Evolutionary conservation across 305 asterid genomes (phyloP), one percentile per base, ranked within the genome.

Genomic region (Fraxinus latifolia): DNA sequence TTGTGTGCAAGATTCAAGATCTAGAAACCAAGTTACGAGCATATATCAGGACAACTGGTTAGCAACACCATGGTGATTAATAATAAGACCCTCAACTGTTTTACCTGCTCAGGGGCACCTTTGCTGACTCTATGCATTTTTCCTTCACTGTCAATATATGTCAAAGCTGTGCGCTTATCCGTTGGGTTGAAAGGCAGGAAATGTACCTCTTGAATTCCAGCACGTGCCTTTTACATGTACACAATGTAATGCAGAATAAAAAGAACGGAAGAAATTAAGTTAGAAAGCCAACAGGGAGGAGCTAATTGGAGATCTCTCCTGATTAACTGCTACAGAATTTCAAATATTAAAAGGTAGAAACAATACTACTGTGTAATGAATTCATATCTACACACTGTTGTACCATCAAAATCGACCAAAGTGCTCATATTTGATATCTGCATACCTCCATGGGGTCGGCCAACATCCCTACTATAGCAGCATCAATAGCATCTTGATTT

Each of bases 401-500:
- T 21, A 82, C 11, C 9, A 34, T 36, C 37, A 55, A 73, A 58
- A 62, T 8, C 15, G 0, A 21, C 33, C 15, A 62, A 19, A 55
- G 36, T 53, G 31, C 47, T 17, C 47, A 21, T 34, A 36, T 76
- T 8, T 27, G 23, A 27, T 27, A 25, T 71, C 60, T 72, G 36
- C 77, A 11, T 88, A 93, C 97, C 93, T 94, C 98, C 84, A 87
- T 92, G 74, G 97, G 96, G 79, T 94, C 97, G 7, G 96, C 91
- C 87, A 94, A 82, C 91, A 89, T 91, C 76, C 93, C 95, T 17
- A 92, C 95, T 79, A 94, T 92, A 79, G 96, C 96, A 76, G 94
- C 90, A 87, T 94, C 98, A 50, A 94, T 92, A 31, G 97, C 97
- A 88, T 94, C 97, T 88, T 94, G 97, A 80, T 94, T 91, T 89